A percentile compares a stretch with the other conserved stretches of the same genome.
Conservation (phyloP, 139 green algal species). For the Chlamydomonas schloesseri region DNA sequence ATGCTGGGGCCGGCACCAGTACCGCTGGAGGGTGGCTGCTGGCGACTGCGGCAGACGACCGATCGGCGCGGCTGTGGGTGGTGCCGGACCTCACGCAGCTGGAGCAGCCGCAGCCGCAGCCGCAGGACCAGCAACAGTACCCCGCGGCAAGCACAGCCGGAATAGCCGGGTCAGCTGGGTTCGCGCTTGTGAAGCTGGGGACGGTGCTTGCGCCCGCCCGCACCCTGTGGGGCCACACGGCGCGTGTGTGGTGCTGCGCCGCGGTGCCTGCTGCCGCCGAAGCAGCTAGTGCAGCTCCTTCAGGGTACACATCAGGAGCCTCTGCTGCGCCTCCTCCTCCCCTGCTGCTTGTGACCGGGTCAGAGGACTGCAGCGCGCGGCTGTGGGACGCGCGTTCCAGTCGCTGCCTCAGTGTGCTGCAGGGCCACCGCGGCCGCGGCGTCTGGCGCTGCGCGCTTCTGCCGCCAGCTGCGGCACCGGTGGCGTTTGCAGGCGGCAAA, state of each 20-base stretch:
- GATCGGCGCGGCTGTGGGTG: conserved; percentile 38
- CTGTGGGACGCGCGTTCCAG: conserved; percentile 33
- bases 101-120: too few species aligned
- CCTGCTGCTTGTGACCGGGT: conserved; percentile 35
- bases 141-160: too few species aligned
- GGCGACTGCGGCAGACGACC: conserved; percentile 37
- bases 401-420: conserved; percentile 30
- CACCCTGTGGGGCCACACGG: conserved; percentile 42
- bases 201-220: background rate
- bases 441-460: conserved; percentile 32
- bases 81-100: background rate
- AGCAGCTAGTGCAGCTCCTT: background rate
- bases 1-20: too few species aligned
- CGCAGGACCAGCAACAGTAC: too few species aligned
- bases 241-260: conserved; percentile 44
- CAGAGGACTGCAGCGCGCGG: conserved; percentile 46
- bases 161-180: background rate
- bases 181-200: background rate
- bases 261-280: background rate
- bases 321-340: background rate
- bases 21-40: too few species aligned
- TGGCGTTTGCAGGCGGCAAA: too few species aligned
- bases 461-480: background rate
- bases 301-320: too few species aligned
- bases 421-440: conserved; percentile 42